Percentiles rank a stretch among this genome's conserved stretches.
These are phyloP conservation scores for Chamaecrista fasciculata DNA, from an alignment of 306 rosid genomes.

Conservation along the genomic window DNA sequence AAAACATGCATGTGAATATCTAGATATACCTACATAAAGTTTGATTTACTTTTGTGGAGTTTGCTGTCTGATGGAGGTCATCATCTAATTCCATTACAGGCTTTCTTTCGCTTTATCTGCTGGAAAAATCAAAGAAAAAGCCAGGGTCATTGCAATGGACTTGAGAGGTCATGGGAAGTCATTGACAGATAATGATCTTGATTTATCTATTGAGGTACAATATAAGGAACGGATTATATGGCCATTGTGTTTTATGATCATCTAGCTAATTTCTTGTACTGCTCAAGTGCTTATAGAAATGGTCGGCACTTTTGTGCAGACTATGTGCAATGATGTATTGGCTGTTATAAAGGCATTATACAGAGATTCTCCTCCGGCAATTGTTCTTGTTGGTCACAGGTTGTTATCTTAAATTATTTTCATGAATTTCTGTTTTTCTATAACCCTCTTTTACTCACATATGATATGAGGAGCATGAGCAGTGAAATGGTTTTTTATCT, in stretches of 20 bases:
- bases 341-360: conserved; percentile 73
- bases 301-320: conserved; percentile 52
- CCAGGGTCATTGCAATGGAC: conserved; percentile 89
- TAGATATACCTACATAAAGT: neutral
- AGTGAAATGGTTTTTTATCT: neutral
- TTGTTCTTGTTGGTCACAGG: conserved; percentile 90
- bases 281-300: conserved; percentile 22
- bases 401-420: conserved; percentile 30
- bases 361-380: conserved; percentile 81
- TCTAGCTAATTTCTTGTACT: conserved; percentile 15
- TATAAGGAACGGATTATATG: conserved; percentile 6
- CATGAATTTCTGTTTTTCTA: conserved; percentile 15
- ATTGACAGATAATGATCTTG: conserved; percentile 66
- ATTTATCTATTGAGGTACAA: conserved; percentile 79
- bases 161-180: conserved; percentile 96
- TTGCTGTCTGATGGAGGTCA: conserved; percentile 26
- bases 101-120: conserved; percentile 89
- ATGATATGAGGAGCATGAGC: too few relatives aligned
- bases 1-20: neutral
- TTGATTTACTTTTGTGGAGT: conserved; percentile 20
- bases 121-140: conserved; percentile 69
- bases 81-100: conserved; percentile 43
- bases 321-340: conserved; percentile 86
- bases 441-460: conserved; percentile 5
- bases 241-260: neutral